These are phyloP conservation scores for Fraxinus xanthoxyloides DNA, from an alignment of 305 asterid genomes.

Conservation along the genomic window DNA sequence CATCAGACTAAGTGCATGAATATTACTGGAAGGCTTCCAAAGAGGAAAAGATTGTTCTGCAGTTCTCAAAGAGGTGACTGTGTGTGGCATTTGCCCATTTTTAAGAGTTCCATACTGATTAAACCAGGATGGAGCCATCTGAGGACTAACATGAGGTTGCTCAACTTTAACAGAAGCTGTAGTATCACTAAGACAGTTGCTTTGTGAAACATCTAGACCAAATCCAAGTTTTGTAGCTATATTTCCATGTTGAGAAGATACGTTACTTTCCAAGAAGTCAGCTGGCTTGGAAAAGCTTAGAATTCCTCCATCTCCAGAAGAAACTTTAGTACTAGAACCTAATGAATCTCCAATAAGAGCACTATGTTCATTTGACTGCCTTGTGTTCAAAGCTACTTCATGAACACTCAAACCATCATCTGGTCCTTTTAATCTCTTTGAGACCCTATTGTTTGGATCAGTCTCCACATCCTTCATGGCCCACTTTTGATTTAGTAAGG, in stretches of 20 bases:
- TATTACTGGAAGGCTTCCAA: slow-evolving; percentile 39
- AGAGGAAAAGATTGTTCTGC: slow-evolving; percentile 40
- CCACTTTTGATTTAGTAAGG: slow-evolving; percentile 42
- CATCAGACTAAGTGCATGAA: slow-evolving; percentile 36
- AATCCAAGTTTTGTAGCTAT: slow-evolving; percentile 32
- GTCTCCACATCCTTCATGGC: slow-evolving; percentile 39
- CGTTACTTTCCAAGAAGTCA: slow-evolving; percentile 37
- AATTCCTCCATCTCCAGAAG: slow-evolving; percentile 44
- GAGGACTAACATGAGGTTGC: slow-evolving; percentile 30
- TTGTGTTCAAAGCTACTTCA: slow-evolving; percentile 30
- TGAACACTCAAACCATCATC: slow-evolving; percentile 38
- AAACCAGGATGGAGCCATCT: slow-evolving; percentile 78
- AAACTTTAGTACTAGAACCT: slow-evolving; percentile 34
- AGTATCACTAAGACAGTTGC: slow-evolving; percentile 16
- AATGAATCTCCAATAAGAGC: slow-evolving; percentile 33
- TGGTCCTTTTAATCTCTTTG: slow-evolving; percentile 51
- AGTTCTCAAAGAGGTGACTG: slow-evolving; percentile 31
- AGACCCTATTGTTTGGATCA: slow-evolving; percentile 51
- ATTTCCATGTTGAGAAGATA: slow-evolving; percentile 40
- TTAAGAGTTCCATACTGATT: slow-evolving; percentile 51
- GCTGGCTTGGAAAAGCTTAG: slow-evolving; percentile 34
- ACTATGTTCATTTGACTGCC: slow-evolving; percentile 35
- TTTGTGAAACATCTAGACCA: slow-evolving; percentile 43
- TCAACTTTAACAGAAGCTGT: neutral
- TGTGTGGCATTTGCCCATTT: slow-evolving; percentile 47